Evolutionary conservation across 1,284 basidiomycete species (phyloP), one percentile per base, ranked within the genome.

Genomic region (Hemileccinum hortonii): DNA sequence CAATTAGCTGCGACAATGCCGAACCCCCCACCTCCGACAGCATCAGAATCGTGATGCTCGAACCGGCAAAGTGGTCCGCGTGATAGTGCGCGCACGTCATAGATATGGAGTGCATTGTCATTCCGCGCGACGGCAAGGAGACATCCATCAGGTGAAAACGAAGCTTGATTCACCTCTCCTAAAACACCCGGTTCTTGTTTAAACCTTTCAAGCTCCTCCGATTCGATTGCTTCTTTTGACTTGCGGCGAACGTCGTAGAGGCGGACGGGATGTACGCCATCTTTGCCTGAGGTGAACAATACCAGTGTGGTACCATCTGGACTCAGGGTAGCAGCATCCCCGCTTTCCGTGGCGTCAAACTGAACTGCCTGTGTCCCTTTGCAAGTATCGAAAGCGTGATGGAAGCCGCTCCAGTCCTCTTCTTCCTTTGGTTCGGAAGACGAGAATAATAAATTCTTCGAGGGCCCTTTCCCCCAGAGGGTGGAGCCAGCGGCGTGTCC

Each of bases 101-200:
- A 89, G 1, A 89, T 62, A 52, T 86, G 81, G 0, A 75, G 69
- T 33, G 62, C 63, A 57, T 87, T 84, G 61, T 89, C 84, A 41
- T 66, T 80, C 40, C 85, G 75, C 7, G 75, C 82, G 6, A 84
- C 59, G 5, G 84, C 82, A 6, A 89, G 70, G 57, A 82, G 80
- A 6, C 81, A 65, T 8, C 78, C 79, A 57, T 87, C 86, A 0
- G 83, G 76, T 59, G 84, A 86, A 62, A 81, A 84, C 1, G 70
- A 59, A 16, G 79, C 74, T 43, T 64, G 63, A 43, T 74, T 81
- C 32, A 87, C 74, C 61, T 84, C 81, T 35, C 63, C 59, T n/a
- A 18, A n/a, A 67, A 70, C 26, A 62, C 62, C 33, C 7, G 61
- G 56, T 50, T 71, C 66, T 16, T 78, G 59, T 8, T 53, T 38